Evolutionary conservation across 164 flowering plant genomes (phyloP), one percentile per base, ranked within the genome.

Genomic region (Annona squamosa): DNA sequence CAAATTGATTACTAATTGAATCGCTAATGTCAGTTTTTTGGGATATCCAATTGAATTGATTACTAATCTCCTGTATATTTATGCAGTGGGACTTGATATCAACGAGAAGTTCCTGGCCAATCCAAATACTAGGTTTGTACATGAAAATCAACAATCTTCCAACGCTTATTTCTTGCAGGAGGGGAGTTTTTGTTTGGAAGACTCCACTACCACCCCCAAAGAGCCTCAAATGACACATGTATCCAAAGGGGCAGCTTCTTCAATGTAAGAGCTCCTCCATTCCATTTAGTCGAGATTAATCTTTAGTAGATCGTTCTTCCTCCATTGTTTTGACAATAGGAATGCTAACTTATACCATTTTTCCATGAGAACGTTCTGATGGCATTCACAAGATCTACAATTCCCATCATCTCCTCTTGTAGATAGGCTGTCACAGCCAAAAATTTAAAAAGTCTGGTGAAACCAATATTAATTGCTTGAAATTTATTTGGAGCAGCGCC

Each of bases 1-100:
- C 45, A 52, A 13, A 63, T 37, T 43, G 17, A 13, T 1, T 17
- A 37, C 9, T 48, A 37, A 26, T 9, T 69, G 46, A 44, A 65
- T 26, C 37, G 1, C 37, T 26, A 26, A 26, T 26, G 37, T 26
- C 37, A 26, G 37, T 26, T 5, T 48, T 13, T 62, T 42, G 46
- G 46, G 64, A 65, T 66, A 48, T 75, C 16, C 64, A 16, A 7
- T n/a, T 16, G 17, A 44, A 18, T 3, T 18, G 41, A 45, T 18
- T 67, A 1, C 65, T 75, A 5, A 67, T 66, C 74, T 67, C 70
- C 46, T 62, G 76, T 41, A 72, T 80, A 48, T 68, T 82, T 76
- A 71, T 83, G 82, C 87, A 96, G 99, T 92, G 86, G 97, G 99
- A 68, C 79, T 91, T 42, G 99, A 96, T 81, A 65, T 92, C 68